Percentiles rank a stretch among this genome's conserved stretches.
Conservation (phyloP, 2,329 filamentous ascomycete species). For the Escovopsis sp. region DNA sequence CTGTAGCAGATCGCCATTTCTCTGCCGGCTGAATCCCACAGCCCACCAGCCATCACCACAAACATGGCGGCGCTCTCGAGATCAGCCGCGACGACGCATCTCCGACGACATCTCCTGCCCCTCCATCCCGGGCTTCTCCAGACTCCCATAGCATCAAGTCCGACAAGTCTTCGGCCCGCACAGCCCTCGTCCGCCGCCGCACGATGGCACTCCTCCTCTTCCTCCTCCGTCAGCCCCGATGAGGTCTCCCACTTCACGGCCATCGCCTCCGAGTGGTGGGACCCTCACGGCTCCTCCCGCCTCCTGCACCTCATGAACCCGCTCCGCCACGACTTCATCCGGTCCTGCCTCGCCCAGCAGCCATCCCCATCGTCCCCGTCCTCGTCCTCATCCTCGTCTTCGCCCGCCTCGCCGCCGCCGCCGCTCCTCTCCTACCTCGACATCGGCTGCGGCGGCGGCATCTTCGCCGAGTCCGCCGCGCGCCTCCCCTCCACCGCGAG, state of each 20-base stretch:
- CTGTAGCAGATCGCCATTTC: too few species aligned
- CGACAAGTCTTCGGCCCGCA: neutral
- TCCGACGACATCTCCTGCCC: neutral
- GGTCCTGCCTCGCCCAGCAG: constrained; percentile 40
- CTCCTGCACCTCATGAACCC: constrained; percentile 98
- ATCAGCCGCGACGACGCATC: constrained; percentile 1
- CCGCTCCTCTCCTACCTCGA: constrained; percentile 58
- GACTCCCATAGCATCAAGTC: neutral
- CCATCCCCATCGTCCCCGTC: constrained; percentile 28
- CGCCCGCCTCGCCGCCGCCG: constrained; percentile 6
- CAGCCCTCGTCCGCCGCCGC: neutral
- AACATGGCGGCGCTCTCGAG: constrained; percentile 7
- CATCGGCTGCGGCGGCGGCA: constrained; percentile 89
- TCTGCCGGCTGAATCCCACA: too few species aligned
- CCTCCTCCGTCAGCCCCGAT: constrained; percentile 67
- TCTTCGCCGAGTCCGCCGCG: constrained; percentile 82
- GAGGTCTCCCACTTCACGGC: constrained; percentile 92
- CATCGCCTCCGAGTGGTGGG: constrained; percentile 94
- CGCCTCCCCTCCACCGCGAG: constrained; percentile 45
- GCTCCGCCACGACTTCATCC: constrained; percentile 84
- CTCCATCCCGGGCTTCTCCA: neutral
- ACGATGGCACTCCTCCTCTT: constrained; percentile 15
- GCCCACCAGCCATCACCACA: neutral
- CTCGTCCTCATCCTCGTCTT: constrained; percentile 16
- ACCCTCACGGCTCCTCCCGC: constrained; percentile 80